These are phyloP conservation scores for Carnegiea gigantea DNA, from an alignment of 179 eudicot species.

Conservation along the genomic window DNA sequence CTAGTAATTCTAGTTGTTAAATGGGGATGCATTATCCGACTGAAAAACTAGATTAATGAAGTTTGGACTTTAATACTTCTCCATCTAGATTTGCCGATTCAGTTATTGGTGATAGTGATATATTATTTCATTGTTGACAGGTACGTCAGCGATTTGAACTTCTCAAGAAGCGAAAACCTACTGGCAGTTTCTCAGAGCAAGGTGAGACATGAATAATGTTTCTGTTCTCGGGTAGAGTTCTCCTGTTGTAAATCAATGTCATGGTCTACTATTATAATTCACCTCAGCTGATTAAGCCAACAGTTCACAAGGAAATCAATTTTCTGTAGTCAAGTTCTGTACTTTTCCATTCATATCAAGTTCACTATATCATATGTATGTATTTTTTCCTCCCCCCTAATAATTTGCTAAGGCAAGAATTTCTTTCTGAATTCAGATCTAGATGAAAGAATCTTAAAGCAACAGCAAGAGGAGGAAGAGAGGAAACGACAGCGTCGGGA, in stretches of 20 bases:
- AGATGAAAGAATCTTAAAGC: constrained; percentile 86
- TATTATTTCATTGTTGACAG: constrained; percentile 34
- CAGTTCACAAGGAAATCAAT: not conserved
- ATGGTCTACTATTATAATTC: not conserved
- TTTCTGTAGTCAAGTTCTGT: not conserved
- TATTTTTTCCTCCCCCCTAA: not conserved
- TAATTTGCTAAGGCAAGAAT: constrained; percentile 3
- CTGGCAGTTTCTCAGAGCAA: constrained; percentile 76
- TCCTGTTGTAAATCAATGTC: not conserved
- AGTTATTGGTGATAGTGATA: not conserved
- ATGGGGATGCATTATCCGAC: not conserved
- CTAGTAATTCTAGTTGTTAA: not conserved
- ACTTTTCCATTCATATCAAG: not conserved
- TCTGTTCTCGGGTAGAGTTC: not conserved
- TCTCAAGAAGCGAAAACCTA: constrained; percentile 83
- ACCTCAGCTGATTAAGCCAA: not conserved
- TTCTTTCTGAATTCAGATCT: constrained; percentile 47
- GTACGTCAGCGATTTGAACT: constrained; percentile 84
- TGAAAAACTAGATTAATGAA: not conserved
- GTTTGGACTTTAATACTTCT: not conserved
- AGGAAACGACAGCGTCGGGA: constrained; percentile 85
- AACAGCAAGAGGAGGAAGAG: constrained; percentile 94
- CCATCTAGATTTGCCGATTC: not conserved
- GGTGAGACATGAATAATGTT: constrained; percentile 38
- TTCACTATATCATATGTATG: not conserved